Evolutionary conservation across 2,329 filamentous ascomycete species (phyloP), one percentile per base, ranked within the genome.

Genomic region (Leptographium galeiforme): DNA sequence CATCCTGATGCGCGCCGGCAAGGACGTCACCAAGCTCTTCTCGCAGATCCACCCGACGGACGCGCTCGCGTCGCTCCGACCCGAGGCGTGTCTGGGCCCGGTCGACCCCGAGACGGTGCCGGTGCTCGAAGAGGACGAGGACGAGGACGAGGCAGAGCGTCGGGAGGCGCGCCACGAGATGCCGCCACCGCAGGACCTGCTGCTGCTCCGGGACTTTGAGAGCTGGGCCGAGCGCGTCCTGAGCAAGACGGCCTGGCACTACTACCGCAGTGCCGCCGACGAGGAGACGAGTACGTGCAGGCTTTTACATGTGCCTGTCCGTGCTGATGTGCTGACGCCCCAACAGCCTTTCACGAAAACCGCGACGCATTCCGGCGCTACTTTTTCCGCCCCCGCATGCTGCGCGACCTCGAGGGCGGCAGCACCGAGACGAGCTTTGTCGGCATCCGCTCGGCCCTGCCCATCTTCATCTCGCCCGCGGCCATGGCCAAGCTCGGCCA

Each of bases 401-500:
- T 58, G 25, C 50, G 49, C 18, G 52, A 58, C 51, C 54, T 53
- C 49, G 25, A 8, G 1, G 6, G 50, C 8, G 51, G 53, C 25
- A 46, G 41, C 44, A 56, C 56, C 7, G 48, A 40, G 14, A 56
- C 52, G 25, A 25, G 44, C 6, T 36, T 55, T 19, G 34, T 57
- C 2, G 55, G 55, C 14, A 53, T 57, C 33, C 30, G 41, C 7
- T 34, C 50, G 8, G 38, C 51, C 19, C 32, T 59, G 52, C 57
- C 57, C 8, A 6, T 59, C 38, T 58, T 59, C 39, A 56, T 59
- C 53, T 19, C 53, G 10, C 58, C 58, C 1, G 55, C 58, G 2
- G 58, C 58, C 25, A 53, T 59, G 54, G 58, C 57, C 38, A 57
- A 56, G 39, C 53, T 58, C 16, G 58, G 55, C n/a, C 58, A 59